These are phyloP conservation scores for Penicillium canariense DNA, from an alignment of 495 filamentous ascomycete genomes.

Conservation along the genomic window DNA sequence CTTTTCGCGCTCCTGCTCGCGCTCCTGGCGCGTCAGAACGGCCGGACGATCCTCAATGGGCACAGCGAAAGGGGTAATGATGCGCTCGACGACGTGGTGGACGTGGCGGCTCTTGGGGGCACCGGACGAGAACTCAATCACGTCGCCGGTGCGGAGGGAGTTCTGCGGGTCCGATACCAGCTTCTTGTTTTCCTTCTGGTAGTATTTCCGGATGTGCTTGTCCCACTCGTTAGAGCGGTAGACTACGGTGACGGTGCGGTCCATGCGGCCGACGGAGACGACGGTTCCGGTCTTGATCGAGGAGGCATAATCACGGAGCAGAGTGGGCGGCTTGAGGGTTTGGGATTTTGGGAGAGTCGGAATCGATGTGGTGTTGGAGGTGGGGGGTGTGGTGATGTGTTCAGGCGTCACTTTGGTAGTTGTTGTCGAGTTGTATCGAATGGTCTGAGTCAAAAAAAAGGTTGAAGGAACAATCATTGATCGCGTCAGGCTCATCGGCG, in stretches of 20 bases:
- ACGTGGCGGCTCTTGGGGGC: conserved; percentile 63
- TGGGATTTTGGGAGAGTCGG: conserved; percentile 2
- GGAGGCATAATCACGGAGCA: conserved; percentile 41
- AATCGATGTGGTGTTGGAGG: conserved; percentile 3
- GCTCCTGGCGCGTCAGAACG: conserved; percentile 62
- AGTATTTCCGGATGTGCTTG: conserved; percentile 40
- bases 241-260: conserved; percentile 42
- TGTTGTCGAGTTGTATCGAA: conserved; percentile 21
- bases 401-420: conserved; percentile 19
- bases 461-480: conserved; percentile 22
- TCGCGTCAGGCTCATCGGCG: conserved; percentile 27
- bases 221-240: conserved; percentile 40
- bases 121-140: conserved; percentile 72
- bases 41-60: conserved; percentile 61
- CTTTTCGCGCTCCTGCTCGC: conserved; percentile 45
- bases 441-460: conserved; percentile 16
- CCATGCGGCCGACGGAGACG: conserved; percentile 45
- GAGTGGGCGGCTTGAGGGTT: conserved; percentile 24
- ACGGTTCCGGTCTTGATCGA: conserved; percentile 44
- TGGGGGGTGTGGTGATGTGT: conserved; percentile 1
- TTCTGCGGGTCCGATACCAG: conserved; percentile 75
- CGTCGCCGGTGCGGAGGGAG: conserved; percentile 72
- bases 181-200: conserved; percentile 38
- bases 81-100: conserved; percentile 72
- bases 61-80: conserved; percentile 69